Evolutionary conservation across 305 asterid genomes (phyloP), one percentile per base, ranked within the genome.

Genomic region (Fraxinus sp.): DNA sequence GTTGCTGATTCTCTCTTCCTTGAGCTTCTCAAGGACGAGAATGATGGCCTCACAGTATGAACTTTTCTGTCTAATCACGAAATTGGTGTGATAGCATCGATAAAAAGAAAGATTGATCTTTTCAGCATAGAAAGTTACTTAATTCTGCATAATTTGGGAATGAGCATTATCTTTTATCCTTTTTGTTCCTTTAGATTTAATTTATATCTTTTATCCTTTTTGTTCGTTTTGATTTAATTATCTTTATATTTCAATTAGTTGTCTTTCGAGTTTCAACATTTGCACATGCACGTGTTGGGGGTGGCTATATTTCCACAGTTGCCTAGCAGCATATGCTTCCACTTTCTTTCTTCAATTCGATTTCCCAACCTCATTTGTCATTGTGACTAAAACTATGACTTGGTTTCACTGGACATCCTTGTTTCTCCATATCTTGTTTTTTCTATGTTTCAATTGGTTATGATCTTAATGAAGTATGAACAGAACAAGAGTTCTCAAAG

Each of bases 341-440:
- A 18, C 62, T 70, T 74, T 66, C 71, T 35, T 71, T 79, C 64
- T 72, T 80, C 26, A n/a, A 33, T 77, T 64, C 4, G 49, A 22
- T 20, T 32, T 74, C 52, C 22, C 9, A 33, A 77, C 41, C 59
- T 41, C 55, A 28, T 28, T 64, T 78, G 59, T 16, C 44, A 76
- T 5, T 37, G 37, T 75, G 49, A 20, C 71, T 62, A 28, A 18
- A 33, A n/a, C 35, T 79, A 39, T 44, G 36, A 39, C 26, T 79
- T 30, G 46, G 36, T 41, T 80, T 28, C 28, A 22, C 20, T 14
- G 28, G 68, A 33, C 64, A 59, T 39, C 44, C 80, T 72, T 76
- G 74, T 83, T 77, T 83, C 82, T 85, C 86, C 74, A 78, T 49
- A 73, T 30, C 74, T 44, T 75, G 9, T 46, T 78, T 62, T 62